Base-by-base conservation (phyloP, 2,329 filamentous ascomycete genomes). In the Cladorrhinum sp. region DNA sequence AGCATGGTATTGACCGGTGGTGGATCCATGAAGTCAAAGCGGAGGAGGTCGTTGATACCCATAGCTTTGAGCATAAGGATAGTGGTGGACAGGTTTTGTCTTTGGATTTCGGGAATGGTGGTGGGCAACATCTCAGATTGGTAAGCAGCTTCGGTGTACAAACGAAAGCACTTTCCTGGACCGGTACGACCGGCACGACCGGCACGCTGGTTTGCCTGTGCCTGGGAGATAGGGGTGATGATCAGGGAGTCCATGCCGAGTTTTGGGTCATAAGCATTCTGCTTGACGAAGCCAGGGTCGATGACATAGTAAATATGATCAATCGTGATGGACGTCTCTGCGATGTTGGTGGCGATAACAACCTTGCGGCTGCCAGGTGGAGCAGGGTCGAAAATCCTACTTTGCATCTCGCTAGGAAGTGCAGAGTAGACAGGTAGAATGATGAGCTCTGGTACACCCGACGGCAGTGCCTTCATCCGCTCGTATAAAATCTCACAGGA, bases 11-110 rank as follows among this genome's bases (percentile, higher is more conserved):
- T 97, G 27, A 95, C 95, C 0, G 95, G 95, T 0, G 95, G 95
- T 0, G 95, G 93, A 70, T 99, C 95, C 93, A 99, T 98, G 70
- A 99, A 99, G 76, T 98, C 93, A 70, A 99, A 99, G 71, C 96
- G 92, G 12, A 99, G 82, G 1, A 99, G 80, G 71, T 99, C 95
- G 71, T 99, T 98, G 75, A 99, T 98, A 2, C 96, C 95, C 92
- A 99, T 98, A 0, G 95, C 95, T 73, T 99, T 99, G 55, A 99
- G 84, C 90, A 97, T 96, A 51, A 99, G 82, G 73, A 99, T 98
- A 0, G 93, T 97, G 67, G 90, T 88, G 0, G 92, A 90, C 57
- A 99, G 72, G 69, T 99, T 99, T 73, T 97, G 92, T 1, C 95
- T 84, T 72, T 99, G 95, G 55, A 99, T 99, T 69, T 98, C 95